These are phyloP conservation scores for Colletotrichum salicis DNA, from an alignment of 2,329 filamentous ascomycete species.

Conservation along the genomic window DNA sequence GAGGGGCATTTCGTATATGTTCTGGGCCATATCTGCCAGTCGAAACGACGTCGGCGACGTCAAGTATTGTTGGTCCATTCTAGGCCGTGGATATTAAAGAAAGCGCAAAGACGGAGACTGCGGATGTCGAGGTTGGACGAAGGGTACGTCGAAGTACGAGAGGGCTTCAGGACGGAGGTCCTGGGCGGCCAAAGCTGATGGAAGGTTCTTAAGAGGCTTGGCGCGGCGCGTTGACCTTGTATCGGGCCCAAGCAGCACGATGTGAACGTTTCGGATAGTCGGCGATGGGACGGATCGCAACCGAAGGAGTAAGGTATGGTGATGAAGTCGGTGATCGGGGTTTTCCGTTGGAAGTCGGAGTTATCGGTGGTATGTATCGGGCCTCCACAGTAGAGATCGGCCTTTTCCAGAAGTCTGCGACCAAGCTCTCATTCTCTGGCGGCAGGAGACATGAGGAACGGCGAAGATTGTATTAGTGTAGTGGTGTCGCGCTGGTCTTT, in stretches of 20 bases:
- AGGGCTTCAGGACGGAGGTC: conserved; percentile 1
- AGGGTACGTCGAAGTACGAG: background rate
- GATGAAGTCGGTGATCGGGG: background rate
- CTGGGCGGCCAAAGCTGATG: conserved; percentile 8
- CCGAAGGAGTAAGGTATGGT: background rate
- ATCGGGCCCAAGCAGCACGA: conserved; percentile 14
- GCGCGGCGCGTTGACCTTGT: conserved; percentile 30
- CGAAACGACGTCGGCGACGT: conserved; percentile 59
- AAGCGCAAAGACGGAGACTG: background rate
- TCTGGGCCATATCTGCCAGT: conserved; percentile 49
- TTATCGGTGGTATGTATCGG: conserved; percentile 33
- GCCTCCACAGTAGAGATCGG: conserved; percentile 31
- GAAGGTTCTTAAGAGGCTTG: conserved; percentile 27
- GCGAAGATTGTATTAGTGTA: background rate
- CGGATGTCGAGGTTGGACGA: background rate
- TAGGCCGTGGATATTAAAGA: conserved; percentile 43
- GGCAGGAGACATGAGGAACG: conserved; percentile 19
- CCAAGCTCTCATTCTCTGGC: conserved; percentile 34
- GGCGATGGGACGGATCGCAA: conserved; percentile 21
- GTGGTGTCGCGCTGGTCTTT: background rate
- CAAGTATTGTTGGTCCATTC: conserved; percentile 43
- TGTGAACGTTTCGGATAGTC: conserved; percentile 25
- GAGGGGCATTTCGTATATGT: conserved; percentile 55
- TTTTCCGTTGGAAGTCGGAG: background rate
- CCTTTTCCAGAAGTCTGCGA: conserved; percentile 33